Conservation (phyloP, 2,329 filamentous ascomycete species). For the Pseudogymnoascus destructans region DNA sequence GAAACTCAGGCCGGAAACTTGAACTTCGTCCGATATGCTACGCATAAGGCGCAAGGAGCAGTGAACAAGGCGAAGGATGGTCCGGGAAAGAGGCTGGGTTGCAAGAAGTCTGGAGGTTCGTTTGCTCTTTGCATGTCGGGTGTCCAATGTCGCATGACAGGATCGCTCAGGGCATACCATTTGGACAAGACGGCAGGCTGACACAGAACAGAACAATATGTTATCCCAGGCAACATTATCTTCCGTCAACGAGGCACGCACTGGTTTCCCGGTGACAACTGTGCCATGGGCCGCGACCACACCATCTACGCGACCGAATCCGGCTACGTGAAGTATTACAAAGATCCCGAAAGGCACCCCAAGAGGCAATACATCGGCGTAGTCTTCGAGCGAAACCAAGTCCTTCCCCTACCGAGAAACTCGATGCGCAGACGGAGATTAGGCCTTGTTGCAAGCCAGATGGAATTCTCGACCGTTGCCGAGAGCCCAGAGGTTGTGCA, state of each 20-base stretch:
- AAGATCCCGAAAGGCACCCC: slow-evolving; percentile 69
- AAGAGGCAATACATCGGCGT: slow-evolving; percentile 92
- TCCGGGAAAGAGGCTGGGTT: slow-evolving; percentile 76
- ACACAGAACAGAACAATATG: slow-evolving; percentile 58
- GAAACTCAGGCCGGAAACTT: slow-evolving; percentile 12
- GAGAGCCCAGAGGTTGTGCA: neutral
- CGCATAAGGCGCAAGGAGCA: slow-evolving; percentile 47
- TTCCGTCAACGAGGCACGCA: slow-evolving; percentile 90
- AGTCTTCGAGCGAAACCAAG: slow-evolving; percentile 69
- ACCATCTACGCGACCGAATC: slow-evolving; percentile 78
- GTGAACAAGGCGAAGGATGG: slow-evolving; percentile 60
- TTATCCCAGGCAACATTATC: slow-evolving; percentile 93
- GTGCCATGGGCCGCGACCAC: slow-evolving; percentile 88
- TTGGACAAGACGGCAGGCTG: neutral
- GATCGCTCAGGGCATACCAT: neutral
- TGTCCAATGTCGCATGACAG: neutral
- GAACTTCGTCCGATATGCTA: slow-evolving; percentile 23
- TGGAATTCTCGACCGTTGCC: slow-evolving; percentile 26
- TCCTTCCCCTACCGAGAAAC: slow-evolving; percentile 62
- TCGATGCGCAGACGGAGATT: slow-evolving; percentile 62
- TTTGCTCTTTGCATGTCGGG: slow-evolving; percentile 3
- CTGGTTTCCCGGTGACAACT: slow-evolving; percentile 94
- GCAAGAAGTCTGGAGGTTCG: slow-evolving; percentile 80
- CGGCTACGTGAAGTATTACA: slow-evolving; percentile 95
- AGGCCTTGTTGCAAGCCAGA: slow-evolving; percentile 50